Evolutionary conservation across 257 asterid genomes (phyloP).

Genomic region (Verbascum thapsus): DNA sequence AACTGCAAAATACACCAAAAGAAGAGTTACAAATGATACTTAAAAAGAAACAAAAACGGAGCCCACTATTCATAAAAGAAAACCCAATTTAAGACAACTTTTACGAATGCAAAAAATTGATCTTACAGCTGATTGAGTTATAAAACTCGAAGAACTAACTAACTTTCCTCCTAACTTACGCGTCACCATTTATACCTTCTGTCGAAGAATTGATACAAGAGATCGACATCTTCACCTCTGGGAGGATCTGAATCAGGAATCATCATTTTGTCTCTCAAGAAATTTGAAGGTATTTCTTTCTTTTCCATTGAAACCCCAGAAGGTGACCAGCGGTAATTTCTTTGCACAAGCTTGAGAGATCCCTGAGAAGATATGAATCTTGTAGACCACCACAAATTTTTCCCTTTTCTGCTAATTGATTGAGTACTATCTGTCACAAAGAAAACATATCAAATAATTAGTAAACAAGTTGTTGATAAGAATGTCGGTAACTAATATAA

Average conservation of each 20-base stretch:
- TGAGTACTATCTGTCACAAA: conserved; percentile 44
- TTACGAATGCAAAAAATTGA: background rate
- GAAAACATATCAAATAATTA: conserved; percentile 19
- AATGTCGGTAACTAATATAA: conserved; percentile 2
- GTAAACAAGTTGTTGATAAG: conserved; percentile 1
- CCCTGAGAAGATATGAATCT: conserved; percentile 44
- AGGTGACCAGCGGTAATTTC: conserved; percentile 54
- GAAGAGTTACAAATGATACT: conserved; percentile 14
- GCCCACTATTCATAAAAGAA: conserved; percentile 2
- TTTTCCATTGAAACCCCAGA: conserved; percentile 62
- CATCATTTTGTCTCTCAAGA: conserved; percentile 58
- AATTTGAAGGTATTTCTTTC: conserved; percentile 56
- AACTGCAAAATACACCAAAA: conserved; percentile 50
- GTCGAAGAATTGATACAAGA: conserved; percentile 63
- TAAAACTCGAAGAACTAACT: background rate
- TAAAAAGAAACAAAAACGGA: conserved; percentile 12
- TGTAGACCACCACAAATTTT: conserved; percentile 33
- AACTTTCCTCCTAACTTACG: background rate
- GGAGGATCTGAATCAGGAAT: conserved; percentile 85
- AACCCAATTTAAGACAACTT: background rate
- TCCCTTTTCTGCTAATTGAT: conserved; percentile 33
- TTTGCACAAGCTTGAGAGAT: conserved; percentile 47
- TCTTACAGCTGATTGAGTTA: conserved; percentile 18
- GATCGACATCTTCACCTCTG: conserved; percentile 53
- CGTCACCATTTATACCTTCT: conserved; percentile 53